These are phyloP conservation scores for Arthrobotrys entomopaga DNA, from an alignment of 2,329 filamentous ascomycete genomes.

Conservation along the genomic window DNA sequence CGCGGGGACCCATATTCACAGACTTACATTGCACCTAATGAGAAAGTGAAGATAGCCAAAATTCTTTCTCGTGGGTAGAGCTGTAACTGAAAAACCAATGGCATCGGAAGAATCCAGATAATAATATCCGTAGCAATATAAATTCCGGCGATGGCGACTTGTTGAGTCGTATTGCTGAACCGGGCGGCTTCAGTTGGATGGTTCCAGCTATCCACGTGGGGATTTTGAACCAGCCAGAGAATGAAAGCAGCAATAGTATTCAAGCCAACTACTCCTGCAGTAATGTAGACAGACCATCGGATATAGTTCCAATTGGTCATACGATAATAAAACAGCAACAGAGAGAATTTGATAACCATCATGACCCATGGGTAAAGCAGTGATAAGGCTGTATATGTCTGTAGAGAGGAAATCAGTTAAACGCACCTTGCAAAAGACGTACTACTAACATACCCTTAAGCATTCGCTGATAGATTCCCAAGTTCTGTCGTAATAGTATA, in stretches of 20 bases:
- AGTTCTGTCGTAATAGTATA: constrained; percentile 36
- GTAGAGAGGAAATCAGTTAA: background rate
- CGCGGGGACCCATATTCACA: background rate
- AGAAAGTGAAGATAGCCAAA: constrained; percentile 46
- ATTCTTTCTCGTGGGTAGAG: constrained; percentile 50
- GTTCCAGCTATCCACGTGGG: constrained; percentile 27
- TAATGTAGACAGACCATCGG: constrained; percentile 42
- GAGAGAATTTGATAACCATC: constrained; percentile 45
- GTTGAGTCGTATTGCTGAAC: background rate
- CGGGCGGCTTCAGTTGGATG: constrained; percentile 6
- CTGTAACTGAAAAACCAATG: constrained; percentile 46
- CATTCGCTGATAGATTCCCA: constrained; percentile 9
- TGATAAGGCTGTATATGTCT: constrained; percentile 21
- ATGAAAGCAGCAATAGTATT: constrained; percentile 18
- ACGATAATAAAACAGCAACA: constrained; percentile 44
- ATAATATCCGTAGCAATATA: constrained; percentile 49
- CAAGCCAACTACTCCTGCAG: constrained; percentile 22
- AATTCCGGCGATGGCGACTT: constrained; percentile 17
- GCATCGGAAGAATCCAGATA: constrained; percentile 53
- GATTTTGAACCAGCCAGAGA: constrained; percentile 28
- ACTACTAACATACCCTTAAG: constrained; percentile 6
- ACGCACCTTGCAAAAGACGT: no score
- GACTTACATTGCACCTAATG: constrained; percentile 47
- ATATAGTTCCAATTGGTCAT: constrained; percentile 55
- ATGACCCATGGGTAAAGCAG: constrained; percentile 44